Percentiles rank a stretch among this genome's conserved stretches.
Evolutionary conservation across 2,329 filamentous ascomycete genomes (phyloP).

Genomic region (Penicillium concentricum): DNA sequence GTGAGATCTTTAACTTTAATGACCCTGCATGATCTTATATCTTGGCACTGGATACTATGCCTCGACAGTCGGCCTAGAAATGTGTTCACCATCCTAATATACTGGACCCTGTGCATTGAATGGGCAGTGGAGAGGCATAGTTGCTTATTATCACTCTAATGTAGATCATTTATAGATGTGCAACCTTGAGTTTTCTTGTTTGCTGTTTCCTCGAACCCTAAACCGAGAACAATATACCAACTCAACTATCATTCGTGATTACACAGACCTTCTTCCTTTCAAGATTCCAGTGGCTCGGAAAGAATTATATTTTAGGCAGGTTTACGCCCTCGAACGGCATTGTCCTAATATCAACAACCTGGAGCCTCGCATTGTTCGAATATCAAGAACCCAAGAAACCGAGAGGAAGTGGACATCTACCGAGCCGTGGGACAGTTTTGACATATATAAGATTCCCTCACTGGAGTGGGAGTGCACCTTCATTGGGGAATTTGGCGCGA

Average conservation of each 20-base stretch:
- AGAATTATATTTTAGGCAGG: background rate
- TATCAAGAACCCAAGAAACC: background rate
- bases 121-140: background rate
- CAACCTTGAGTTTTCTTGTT: background rate
- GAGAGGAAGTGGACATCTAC: background rate
- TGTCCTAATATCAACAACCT: background rate
- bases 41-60: constrained; percentile 1
- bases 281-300: background rate
- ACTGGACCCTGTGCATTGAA: background rate
- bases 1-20: constrained; percentile 10
- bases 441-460: no score
- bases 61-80: background rate
- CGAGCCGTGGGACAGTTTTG: no score
- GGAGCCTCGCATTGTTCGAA: background rate
- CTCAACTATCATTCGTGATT: background rate
- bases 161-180: background rate
- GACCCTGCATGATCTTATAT: constrained; percentile 5
- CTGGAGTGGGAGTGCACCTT: no score
- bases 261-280: background rate
- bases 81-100: background rate
- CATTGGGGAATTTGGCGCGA: no score
- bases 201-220: background rate
- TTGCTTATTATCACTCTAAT: background rate
- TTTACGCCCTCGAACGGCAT: background rate
- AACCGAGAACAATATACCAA: no score